Conservation (phyloP, 2,329 filamentous ascomycete genomes). For the Endocalyx cinctus region DNA sequence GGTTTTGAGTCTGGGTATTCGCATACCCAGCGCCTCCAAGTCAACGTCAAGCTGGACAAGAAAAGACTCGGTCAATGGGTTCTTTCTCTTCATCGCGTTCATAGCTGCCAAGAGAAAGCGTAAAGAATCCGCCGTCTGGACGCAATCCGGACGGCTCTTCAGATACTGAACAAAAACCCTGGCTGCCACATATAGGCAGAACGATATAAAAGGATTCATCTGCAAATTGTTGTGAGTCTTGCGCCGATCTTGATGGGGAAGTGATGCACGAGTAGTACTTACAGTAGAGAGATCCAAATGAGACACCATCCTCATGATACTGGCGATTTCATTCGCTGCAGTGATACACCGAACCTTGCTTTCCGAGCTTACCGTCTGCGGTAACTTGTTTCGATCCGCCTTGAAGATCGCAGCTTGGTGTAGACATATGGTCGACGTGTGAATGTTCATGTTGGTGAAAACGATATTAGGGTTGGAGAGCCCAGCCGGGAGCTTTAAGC, state of each 20-base stretch:
- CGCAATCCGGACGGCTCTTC: constrained; percentile 87
- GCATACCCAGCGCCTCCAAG: constrained; percentile 66
- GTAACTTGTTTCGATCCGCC: constrained; percentile 80
- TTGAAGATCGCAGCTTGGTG: constrained; percentile 98
- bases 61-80: constrained; percentile 91
- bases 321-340: constrained; percentile 88
- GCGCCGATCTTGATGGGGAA: no score
- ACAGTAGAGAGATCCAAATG: constrained; percentile 82
- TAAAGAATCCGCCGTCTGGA: constrained; percentile 72
- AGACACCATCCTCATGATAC: constrained; percentile 91
- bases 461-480: constrained; percentile 78
- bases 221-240: no score
- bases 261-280: no score
- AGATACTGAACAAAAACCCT: constrained; percentile 94
- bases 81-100: constrained; percentile 80
- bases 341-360: constrained; percentile 92
- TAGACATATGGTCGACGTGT: constrained; percentile 94
- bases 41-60: constrained; percentile 91
- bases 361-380: constrained; percentile 73
- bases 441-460: constrained; percentile 94
- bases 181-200: constrained; percentile 93
- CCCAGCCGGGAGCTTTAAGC: constrained; percentile 74
- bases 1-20: constrained; percentile 52
- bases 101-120: constrained; percentile 88
- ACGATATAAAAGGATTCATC: constrained; percentile 95